A percentile compares a stretch with the other conserved stretches of the same genome.
Evolutionary conservation across 2,329 filamentous ascomycete genomes (phyloP).

Genomic region (Cladosporium cucumerinum): DNA sequence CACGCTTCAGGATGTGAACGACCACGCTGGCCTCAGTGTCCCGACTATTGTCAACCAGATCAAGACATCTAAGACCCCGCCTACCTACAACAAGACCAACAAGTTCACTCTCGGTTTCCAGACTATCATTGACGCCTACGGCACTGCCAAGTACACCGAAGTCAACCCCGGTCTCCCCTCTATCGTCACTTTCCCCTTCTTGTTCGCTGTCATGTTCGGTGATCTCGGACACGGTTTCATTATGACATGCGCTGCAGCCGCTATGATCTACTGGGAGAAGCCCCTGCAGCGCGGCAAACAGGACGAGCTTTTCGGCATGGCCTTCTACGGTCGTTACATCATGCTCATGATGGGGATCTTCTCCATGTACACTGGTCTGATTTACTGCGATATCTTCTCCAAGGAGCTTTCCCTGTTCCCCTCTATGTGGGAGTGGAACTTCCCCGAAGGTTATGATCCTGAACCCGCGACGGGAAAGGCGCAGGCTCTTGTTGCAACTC

Average conservation of each 20-base stretch:
- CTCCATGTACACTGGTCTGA: constrained; percentile 92
- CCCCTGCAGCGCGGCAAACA: constrained; percentile 79
- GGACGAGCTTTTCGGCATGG: constrained; percentile 96
- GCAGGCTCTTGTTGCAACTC: constrained; percentile 60
- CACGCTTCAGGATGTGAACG: constrained; percentile 93
- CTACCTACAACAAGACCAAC: constrained; percentile 96
- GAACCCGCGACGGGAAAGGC: constrained; percentile 19
- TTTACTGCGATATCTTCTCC: constrained; percentile 98
- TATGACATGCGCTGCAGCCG: constrained; percentile 76
- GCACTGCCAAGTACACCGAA: constrained; percentile 94
- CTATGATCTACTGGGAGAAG: constrained; percentile 97
- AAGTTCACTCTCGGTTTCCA: constrained; percentile 98
- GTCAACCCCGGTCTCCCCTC: constrained; percentile 94
- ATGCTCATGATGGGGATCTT: constrained; percentile 97
- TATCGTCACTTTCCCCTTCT: constrained; percentile 97
- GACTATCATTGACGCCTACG: constrained; percentile 98
- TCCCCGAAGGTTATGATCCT: constrained; percentile 53
- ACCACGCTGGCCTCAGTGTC: constrained; percentile 90
- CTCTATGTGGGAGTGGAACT: constrained; percentile 85
- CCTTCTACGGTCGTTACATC: constrained; percentile 98
- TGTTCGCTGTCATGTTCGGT: constrained; percentile 99
- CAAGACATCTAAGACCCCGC: constrained; percentile 92
- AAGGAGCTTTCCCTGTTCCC: constrained; percentile 84
- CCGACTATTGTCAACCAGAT: constrained; percentile 99
- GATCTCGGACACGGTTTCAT: constrained; percentile 91